Base-by-base conservation (phyloP, 2,329 filamentous ascomycete genomes). In the Botrytis fragariae region DNA sequence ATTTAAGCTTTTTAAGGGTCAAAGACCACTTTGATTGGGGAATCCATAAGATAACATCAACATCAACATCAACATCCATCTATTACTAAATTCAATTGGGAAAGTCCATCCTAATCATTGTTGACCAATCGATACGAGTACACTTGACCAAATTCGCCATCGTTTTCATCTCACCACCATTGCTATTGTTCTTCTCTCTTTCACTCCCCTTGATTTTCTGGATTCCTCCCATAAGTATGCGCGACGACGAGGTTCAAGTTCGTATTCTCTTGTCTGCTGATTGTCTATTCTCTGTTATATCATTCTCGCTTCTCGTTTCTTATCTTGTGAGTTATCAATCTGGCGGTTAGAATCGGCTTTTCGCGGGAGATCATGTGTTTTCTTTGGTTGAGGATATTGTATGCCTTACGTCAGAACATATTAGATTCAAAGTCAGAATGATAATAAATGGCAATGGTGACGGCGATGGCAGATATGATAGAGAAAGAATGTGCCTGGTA, bases 61-160 rank as follows among this genome's bases (percentile, higher is more conserved):
- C 25, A n/a, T 7, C 25, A 16, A 54, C 25, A 16, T n/a, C 48
- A 54, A 16, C 25, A 57, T 32, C 14, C 51, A 29, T 57, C 51
- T 32, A 39, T 51, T 32, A 57, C 69, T 44, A 71, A 71, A 64
- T 29, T 44, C 42, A 35, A 54, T 68, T 39, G 4, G 64, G 64
- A 68, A 68, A 54, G 35, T 68, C n/a, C 35, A 68, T 20, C 64
- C 64, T 29, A 18, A 68, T 29, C 25, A 22, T 54, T 20, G 18
- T 39, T 3, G 39, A 6, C 45, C 64, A 68, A 68, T 68, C 32
- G 29, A 32, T 64, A 29, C n/a, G 48, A 54, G 48, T 54, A 42
- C 16, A 63, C 35, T n/a, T n/a, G 9, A 42, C 37, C 35, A 57
- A 9, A 57, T 54, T 16, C n/a, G 5, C 5, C 12, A 3, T 54